A percentile compares a stretch with the other conserved stretches of the same genome.
Evolutionary conservation across 306 rosid genomes (phyloP).

Genomic region (Castanospermum australe): DNA sequence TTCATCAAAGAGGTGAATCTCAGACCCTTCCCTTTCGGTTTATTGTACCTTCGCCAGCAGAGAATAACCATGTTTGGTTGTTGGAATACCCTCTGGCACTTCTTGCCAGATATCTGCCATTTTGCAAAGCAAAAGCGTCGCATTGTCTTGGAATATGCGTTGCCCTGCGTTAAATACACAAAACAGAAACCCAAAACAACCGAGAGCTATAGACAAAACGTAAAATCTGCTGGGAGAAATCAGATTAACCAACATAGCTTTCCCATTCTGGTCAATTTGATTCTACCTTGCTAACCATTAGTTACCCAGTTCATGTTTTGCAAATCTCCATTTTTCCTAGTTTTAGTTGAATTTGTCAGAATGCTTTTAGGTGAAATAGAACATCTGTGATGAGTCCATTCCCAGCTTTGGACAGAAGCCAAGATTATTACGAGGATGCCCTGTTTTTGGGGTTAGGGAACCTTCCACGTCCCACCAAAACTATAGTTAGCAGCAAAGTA

Average conservation of each 20-base stretch:
- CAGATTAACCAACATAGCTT: background rate
- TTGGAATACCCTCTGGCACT: background rate
- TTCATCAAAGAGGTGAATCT: background rate
- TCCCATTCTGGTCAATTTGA: background rate
- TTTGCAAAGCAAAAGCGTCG: background rate
- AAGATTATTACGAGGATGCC: conserved; percentile 2
- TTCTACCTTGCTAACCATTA: background rate
- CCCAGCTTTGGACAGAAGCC: background rate
- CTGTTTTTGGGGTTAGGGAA: conserved; percentile 19
- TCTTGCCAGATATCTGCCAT: background rate
- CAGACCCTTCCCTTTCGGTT: background rate
- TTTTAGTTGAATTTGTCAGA: background rate
- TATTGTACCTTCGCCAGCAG: conserved; percentile 12
- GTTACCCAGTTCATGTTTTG: background rate
- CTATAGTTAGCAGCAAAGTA: background rate
- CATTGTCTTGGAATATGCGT: background rate
- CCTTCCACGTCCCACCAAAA: background rate
- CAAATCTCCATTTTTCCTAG: background rate
- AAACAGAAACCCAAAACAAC: background rate
- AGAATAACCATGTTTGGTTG: background rate
- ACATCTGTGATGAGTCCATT: background rate
- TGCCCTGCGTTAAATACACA: background rate
- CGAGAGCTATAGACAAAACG: background rate
- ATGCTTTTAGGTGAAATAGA: background rate
- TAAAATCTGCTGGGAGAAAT: background rate